Base-by-base conservation (phyloP, 352 stramenopile genomes). In the Pythium plurisporium region DNA sequence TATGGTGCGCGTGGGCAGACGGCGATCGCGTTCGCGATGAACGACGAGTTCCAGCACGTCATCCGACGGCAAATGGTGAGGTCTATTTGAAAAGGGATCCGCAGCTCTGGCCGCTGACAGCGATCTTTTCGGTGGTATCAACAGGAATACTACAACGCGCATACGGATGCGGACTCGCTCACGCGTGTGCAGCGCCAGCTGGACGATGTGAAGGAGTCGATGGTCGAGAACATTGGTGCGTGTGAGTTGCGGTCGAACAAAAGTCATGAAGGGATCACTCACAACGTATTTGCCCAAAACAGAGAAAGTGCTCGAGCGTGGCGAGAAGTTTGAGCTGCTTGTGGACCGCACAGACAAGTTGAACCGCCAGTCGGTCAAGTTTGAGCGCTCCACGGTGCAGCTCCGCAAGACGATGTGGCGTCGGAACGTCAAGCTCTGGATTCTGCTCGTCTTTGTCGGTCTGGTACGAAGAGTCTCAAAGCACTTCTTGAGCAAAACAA, bases 191-290 rank as follows among this genome's bases (percentile, higher is more conserved):
- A 98, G 70, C 86, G 89, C 62, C 94, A 99, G 79, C 94, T 99
- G 52, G 95, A 99, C 64, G 91, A 98, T 44, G 96, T 99, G 3
- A 99, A 99, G 67, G 91, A 97, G 65, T 90, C 98, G 49, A 99
- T 99, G 95, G 89, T 99, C 30, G 88, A 99, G 67, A 99, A 99
- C 70, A 99, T 99, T 65, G 78, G 79, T 86, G 56, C 48, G 71
- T 47, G 4, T 33, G 5, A 5, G 10, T 37, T 41, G 11, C 7
- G 42, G 6, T 8, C 15, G 42, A 34, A 4, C 7, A 2, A n/a
- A 29, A 22, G 19, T 33, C 1, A 22, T 4, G n/a, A 12, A 51
- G 1, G 44, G 26, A 42, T 36, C 23, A 36, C 22, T 48, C 12
- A 37, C 14, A 38, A n/a, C n/a, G n/a, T n/a, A n/a, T n/a, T 23